Conservation (phyloP, 495 filamentous ascomycete genomes). For the Paragyromitra xinjiangensis region DNA sequence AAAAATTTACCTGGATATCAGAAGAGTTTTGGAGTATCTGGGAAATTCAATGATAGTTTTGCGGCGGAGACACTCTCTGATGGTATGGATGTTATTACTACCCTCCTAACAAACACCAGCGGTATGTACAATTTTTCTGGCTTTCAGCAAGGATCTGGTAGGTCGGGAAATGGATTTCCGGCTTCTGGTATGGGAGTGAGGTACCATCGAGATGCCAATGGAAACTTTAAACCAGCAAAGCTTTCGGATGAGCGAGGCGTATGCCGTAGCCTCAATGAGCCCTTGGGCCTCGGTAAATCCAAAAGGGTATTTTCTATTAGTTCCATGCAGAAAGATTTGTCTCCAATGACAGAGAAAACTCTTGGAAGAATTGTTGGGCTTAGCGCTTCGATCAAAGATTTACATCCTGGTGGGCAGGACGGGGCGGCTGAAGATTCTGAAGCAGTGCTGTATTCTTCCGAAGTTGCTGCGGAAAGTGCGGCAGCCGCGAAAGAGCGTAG, state of each 20-base stretch:
- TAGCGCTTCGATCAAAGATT: background rate
- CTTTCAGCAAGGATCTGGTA: constrained; percentile 6
- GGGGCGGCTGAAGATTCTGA: constrained; percentile 25
- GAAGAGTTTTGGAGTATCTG: background rate
- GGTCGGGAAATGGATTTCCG: background rate
- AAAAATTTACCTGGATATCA: background rate
- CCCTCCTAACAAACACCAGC: background rate
- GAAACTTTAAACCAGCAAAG: constrained; percentile 21
- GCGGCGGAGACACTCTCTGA: background rate
- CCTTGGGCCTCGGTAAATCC: background rate
- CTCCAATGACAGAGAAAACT: constrained; percentile 27
- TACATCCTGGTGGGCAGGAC: constrained; percentile 25
- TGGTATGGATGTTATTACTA: constrained; percentile 2
- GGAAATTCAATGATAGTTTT: constrained; percentile 1
- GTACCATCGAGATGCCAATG: constrained; percentile 20
- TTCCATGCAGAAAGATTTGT: constrained; percentile 17
- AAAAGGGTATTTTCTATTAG: constrained; percentile 28
- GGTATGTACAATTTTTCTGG: background rate
- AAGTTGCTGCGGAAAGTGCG: constrained; percentile 22
- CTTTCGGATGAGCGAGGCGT: constrained; percentile 9
- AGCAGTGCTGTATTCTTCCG: constrained; percentile 15
- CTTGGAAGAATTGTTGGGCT: constrained; percentile 38
- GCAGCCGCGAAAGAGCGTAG: constrained; percentile 20
- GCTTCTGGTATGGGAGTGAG: constrained; percentile 22
- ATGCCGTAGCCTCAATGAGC: background rate